Conservation (phyloP, 495 filamentous ascomycete species). For the Neurospora discreta region DNA sequence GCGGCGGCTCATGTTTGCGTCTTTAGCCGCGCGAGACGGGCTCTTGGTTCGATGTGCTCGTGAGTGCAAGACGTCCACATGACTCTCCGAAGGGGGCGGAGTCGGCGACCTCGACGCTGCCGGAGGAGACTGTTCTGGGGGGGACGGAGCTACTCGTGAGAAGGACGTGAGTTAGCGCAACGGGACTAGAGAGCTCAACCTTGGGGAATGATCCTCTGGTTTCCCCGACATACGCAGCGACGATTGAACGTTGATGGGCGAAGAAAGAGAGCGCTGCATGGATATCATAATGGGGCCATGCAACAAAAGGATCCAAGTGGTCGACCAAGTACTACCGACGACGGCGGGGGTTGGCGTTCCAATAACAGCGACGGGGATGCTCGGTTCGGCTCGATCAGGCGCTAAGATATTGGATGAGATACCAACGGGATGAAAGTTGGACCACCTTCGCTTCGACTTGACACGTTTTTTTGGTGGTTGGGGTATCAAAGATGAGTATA, state of each 20-base stretch:
- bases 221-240: conserved; percentile 36
- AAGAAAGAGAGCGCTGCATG: conserved; percentile 44
- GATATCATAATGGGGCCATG: conserved; percentile 43
- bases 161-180: background rate
- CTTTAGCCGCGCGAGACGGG: conserved; percentile 25
- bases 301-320: conserved; percentile 13
- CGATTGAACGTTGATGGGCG: conserved; percentile 39
- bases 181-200: background rate
- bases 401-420: background rate
- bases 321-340: conserved; percentile 20
- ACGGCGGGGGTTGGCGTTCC: background rate
- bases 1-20: conserved; percentile 23
- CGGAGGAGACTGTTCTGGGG: conserved; percentile 10
- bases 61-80: conserved; percentile 30
- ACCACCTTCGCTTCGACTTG: background rate
- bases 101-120: conserved; percentile 30
- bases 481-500: background rate
- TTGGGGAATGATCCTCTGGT: background rate
- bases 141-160: conserved; percentile 17
- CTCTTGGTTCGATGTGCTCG: conserved; percentile 33
- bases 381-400: background rate
- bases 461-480: background rate
- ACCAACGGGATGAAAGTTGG: background rate
- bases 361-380: background rate
- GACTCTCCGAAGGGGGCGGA: conserved; percentile 31